Percentiles rank a stretch among this genome's conserved stretches.
phyloP scores from a whole-genome alignment of 306 rosid species.

The Cyamopsis tetragonoloba region DNA sequence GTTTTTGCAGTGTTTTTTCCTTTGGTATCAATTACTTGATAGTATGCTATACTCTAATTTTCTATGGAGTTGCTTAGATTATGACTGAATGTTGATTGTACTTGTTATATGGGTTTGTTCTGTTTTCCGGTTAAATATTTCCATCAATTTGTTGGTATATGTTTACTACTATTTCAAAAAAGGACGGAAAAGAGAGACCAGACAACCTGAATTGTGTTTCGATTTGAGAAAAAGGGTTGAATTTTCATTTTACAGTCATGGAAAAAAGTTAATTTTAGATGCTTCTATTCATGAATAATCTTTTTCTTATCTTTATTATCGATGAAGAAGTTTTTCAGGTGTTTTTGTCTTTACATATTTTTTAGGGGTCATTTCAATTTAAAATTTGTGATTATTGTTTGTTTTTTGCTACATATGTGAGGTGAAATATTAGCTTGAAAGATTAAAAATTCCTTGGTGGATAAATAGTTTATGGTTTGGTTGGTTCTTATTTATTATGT shows the following conservation, averaged over 20 bases:
- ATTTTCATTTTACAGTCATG: neutral
- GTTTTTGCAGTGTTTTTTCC: conserved; percentile 20
- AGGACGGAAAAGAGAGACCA: neutral
- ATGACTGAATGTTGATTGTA: neutral
- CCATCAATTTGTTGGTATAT: neutral
- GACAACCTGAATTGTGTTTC: neutral
- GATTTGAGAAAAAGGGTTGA: neutral
- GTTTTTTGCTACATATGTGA: conserved; percentile 1
- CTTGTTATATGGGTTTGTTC: neutral
- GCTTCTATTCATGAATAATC: neutral
- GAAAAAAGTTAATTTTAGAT: neutral
- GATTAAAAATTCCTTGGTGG: conserved; percentile 3
- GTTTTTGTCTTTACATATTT: neutral
- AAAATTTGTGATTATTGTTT: neutral
- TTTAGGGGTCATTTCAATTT: neutral
- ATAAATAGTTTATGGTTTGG: conserved; percentile 15
- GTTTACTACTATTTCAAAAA: neutral
- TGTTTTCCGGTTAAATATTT: neutral
- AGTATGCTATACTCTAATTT: neutral
- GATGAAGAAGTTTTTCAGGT: neutral
- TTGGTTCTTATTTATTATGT: neutral
- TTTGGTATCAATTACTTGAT: neutral
- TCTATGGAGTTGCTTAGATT: neutral
- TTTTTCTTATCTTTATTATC: neutral
- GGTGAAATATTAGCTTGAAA: neutral